Evolutionary conservation across 2,329 filamentous ascomycete genomes (phyloP).

Genomic region (Amesomyces nigricolor): DNA sequence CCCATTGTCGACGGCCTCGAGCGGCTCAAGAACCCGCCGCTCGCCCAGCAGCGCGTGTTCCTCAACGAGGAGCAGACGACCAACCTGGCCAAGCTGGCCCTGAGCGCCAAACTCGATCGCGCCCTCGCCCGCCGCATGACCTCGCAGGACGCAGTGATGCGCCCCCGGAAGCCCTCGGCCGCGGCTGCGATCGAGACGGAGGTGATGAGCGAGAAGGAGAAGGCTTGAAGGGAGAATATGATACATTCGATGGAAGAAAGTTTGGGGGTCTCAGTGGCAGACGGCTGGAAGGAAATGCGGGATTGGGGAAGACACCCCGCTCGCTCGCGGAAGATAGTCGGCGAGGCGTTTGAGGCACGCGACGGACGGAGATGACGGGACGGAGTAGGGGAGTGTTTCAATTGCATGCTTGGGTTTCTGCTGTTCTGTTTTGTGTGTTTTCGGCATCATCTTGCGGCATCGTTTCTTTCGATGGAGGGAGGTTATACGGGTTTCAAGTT

Average conservation of each 20-base stretch:
- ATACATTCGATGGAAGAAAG: background rate
- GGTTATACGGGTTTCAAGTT: background rate
- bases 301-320: no score
- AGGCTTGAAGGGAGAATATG: constrained; percentile 18
- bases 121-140: constrained; percentile 82
- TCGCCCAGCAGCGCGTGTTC: constrained; percentile 74
- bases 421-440: background rate
- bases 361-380: background rate
- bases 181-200: constrained; percentile 25
- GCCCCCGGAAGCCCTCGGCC: constrained; percentile 32
- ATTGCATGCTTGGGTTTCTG: background rate
- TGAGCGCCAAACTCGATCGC: constrained; percentile 85
- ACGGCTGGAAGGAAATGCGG: no score
- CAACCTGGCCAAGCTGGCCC: constrained; percentile 76
- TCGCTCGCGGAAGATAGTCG: background rate
- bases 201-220: constrained; percentile 34
- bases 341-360: background rate
- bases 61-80: constrained; percentile 75
- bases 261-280: background rate
- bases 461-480: background rate
- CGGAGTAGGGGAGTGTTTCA: background rate
- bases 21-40: constrained; percentile 84
- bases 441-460: constrained; percentile 9
- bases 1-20: constrained; percentile 75
- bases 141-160: constrained; percentile 82